Evolutionary conservation across 2,329 filamentous ascomycete species (phyloP).

Genomic region (Sporothrix brasiliensis): DNA sequence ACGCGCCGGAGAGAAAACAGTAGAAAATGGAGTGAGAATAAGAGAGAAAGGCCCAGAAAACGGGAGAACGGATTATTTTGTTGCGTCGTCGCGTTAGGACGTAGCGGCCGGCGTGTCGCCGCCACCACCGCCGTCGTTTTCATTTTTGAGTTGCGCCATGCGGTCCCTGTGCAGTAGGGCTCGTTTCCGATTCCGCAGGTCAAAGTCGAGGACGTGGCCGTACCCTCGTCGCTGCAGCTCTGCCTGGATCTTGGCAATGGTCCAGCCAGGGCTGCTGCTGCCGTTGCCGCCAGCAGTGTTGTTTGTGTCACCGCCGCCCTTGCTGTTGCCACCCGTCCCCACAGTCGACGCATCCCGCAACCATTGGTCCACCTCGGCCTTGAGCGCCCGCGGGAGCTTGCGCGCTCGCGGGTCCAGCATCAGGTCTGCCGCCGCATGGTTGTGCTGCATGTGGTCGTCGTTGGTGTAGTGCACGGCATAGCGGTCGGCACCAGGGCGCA

Average conservation of each 20-base stretch:
- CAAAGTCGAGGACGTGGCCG: slow-evolving; percentile 45
- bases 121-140: not conserved
- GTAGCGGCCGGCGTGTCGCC: not conserved
- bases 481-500: slow-evolving; percentile 42
- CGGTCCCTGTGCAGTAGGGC: slow-evolving; percentile 40
- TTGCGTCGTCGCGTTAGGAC: not conserved
- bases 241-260: slow-evolving; percentile 45
- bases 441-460: slow-evolving; percentile 43
- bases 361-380: slow-evolving; percentile 44
- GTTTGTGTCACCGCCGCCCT: not conserved
- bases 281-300: not conserved
- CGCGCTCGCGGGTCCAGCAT: slow-evolving; percentile 44
- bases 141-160: slow-evolving; percentile 29
- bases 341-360: slow-evolving; percentile 37
- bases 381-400: slow-evolving; percentile 42
- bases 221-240: slow-evolving; percentile 44
- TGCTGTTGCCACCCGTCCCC: slow-evolving; percentile 31
- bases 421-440: slow-evolving; percentile 44
- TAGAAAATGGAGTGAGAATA: not conserved
- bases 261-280: slow-evolving; percentile 28
- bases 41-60: not conserved
- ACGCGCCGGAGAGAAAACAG: not conserved
- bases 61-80: not conserved
- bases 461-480: slow-evolving; percentile 47
- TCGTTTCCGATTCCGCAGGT: slow-evolving; percentile 45